Conservation (phyloP, 371 early-diverging fungal species). For the Lichtheimia ramosa region DNA sequence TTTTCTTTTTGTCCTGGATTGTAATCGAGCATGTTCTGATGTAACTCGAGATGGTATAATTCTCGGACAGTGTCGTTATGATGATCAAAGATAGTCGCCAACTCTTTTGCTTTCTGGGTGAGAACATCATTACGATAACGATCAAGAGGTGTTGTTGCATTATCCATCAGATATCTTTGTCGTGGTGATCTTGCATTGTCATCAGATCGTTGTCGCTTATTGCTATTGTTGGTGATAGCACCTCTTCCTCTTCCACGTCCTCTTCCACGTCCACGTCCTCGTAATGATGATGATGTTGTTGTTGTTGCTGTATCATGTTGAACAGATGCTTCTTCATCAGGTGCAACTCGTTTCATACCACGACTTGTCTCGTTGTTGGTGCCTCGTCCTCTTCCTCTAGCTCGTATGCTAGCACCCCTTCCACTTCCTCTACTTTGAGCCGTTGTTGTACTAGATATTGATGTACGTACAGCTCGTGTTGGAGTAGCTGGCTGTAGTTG, state of each 20-base stretch:
- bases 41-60: conserved; percentile 57
- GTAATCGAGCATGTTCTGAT: conserved; percentile 55
- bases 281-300: not conserved
- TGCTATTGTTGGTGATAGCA: conserved; percentile 3
- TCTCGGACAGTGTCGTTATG: conserved; percentile 59
- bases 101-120: conserved; percentile 29
- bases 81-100: conserved; percentile 44
- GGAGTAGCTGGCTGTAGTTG: not conserved
- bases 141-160: conserved; percentile 37
- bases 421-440: too few relatives aligned
- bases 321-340: not conserved
- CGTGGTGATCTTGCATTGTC: not conserved
- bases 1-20: conserved; percentile 41
- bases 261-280: conserved; percentile 13
- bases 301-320: not conserved
- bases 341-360: not conserved
- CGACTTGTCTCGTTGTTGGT: not conserved
- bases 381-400: not conserved
- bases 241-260: conserved; percentile 14
- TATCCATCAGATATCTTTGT: conserved; percentile 16
- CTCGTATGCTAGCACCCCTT: not conserved
- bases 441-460: too few relatives aligned
- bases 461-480: not conserved
- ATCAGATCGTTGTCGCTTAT: not conserved
- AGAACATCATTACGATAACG: conserved; percentile 28